phyloP scores from a whole-genome alignment of 208 protist genomes.

The Trypanosoma congolense region DNA sequence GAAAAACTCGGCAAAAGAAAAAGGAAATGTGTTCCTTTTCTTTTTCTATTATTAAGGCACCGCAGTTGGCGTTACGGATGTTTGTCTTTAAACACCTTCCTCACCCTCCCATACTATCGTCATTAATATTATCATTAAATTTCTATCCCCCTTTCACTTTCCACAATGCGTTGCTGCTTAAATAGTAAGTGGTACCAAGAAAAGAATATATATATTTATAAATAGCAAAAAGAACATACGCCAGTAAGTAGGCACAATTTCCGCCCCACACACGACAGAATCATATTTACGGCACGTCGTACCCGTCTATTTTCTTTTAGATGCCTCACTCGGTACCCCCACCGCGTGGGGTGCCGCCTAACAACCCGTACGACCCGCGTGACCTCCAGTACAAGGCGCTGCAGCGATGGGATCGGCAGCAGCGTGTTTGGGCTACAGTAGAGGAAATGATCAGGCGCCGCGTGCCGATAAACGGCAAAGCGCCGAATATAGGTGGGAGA shows the following conservation, averaged over 20 bases:
- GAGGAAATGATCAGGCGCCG: slow-evolving; percentile 22
- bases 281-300: no score
- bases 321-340: neutral
- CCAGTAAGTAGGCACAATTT: no score
- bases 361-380: slow-evolving; percentile 37
- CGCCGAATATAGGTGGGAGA: slow-evolving; percentile 9
- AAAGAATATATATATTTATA: no score
- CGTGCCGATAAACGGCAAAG: neutral
- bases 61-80: no score
- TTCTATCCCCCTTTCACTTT: no score
- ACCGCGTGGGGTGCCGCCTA: neutral
- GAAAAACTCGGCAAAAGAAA: neutral
- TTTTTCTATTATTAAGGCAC: neutral
- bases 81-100: neutral
- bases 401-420: slow-evolving; percentile 56
- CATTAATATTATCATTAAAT: no score
- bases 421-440: slow-evolving; percentile 47
- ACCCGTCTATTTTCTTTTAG: neutral
- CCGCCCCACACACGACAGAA: no score
- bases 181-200: no score
- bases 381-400: slow-evolving; percentile 68
- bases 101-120: no score
- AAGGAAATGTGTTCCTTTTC: neutral
- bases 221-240: no score
- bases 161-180: no score